phyloP scores from a whole-genome alignment of 1,284 basidiomycete genomes.

The Laetiporus sulphureus region DNA sequence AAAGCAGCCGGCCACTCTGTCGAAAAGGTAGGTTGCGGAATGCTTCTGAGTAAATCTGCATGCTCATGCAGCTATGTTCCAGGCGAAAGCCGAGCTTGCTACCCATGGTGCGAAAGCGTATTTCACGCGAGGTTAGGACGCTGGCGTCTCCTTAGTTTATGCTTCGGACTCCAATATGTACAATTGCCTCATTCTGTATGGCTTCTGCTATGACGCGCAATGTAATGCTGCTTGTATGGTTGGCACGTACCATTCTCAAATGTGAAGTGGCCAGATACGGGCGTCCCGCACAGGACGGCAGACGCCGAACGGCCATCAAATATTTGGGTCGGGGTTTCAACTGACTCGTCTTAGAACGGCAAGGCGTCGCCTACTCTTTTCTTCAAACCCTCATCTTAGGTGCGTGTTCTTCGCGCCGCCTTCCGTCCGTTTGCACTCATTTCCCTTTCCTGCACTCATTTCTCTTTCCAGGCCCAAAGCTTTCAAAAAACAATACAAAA shows the following conservation, averaged over 20 bases:
- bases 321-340: conserved; percentile 34
- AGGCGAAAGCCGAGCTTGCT: conserved; percentile 85
- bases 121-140: conserved; percentile 66
- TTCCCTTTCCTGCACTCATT: conserved; percentile 11
- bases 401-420: conserved; percentile 17
- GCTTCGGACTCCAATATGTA: conserved; percentile 1
- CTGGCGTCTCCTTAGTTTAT: not conserved
- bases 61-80: conserved; percentile 12
- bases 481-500: conserved; percentile 39
- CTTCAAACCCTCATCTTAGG: conserved; percentile 40
- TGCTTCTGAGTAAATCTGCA: conserved; percentile 8
- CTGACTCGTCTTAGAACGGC: conserved; percentile 15
- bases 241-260: too few relatives aligned
- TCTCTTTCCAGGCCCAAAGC: conserved; percentile 30
- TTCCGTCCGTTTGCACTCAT: not conserved
- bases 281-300: too few relatives aligned
- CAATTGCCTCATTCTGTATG: too few relatives aligned
- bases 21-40: conserved; percentile 53
- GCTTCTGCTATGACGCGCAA: too few relatives aligned
- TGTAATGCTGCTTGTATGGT: too few relatives aligned
- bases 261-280: too few relatives aligned
- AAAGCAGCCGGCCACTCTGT: conserved; percentile 78
- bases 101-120: conserved; percentile 84
- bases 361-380: conserved; percentile 24
- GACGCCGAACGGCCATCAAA: too few relatives aligned